Evolutionary conservation across 148 eudicot species (phyloP).

Genomic region (Limonium bicolor): DNA sequence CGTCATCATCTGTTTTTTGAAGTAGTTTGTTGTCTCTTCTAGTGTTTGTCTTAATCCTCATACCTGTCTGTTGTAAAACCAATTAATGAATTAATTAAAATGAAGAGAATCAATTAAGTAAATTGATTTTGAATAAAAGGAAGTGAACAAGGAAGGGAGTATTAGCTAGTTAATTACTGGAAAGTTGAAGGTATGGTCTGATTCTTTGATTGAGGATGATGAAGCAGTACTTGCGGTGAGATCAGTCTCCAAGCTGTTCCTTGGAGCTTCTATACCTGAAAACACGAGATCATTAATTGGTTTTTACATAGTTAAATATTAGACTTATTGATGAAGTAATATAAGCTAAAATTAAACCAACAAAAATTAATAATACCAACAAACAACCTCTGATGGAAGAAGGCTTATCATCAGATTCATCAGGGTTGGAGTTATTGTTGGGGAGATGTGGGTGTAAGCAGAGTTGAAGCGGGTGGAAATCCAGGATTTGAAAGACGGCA

Average conservation of each 20-base stretch:
- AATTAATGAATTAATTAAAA: background rate
- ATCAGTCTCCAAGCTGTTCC: slow-evolving; percentile 55
- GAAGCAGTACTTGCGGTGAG: slow-evolving; percentile 6
- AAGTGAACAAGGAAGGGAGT: background rate
- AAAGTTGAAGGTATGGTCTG: slow-evolving; percentile 13
- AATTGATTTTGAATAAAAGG: background rate
- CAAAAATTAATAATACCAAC: too few species aligned
- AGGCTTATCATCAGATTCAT: slow-evolving; percentile 11
- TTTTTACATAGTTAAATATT: background rate
- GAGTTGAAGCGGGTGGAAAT: slow-evolving; percentile 38
- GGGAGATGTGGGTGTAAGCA: slow-evolving; percentile 17
- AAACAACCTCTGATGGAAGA: slow-evolving; percentile 39
- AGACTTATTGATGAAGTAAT: background rate
- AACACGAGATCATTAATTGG: background rate
- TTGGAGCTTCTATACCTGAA: slow-evolving; percentile 58
- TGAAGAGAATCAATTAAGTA: background rate
- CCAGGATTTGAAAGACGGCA: slow-evolving; percentile 51
- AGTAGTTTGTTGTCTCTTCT: slow-evolving; percentile 20
- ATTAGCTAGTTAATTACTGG: slow-evolving; percentile 26
- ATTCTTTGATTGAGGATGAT: slow-evolving; percentile 15
- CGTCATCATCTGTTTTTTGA: slow-evolving; percentile 13
- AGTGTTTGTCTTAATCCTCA: slow-evolving; percentile 16
- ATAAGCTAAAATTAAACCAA: background rate
- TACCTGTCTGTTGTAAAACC: background rate
- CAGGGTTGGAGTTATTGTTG: slow-evolving; percentile 9